Base-by-base conservation (phyloP, 1,284 basidiomycete species). In the Rhizoctonia solani region DNA sequence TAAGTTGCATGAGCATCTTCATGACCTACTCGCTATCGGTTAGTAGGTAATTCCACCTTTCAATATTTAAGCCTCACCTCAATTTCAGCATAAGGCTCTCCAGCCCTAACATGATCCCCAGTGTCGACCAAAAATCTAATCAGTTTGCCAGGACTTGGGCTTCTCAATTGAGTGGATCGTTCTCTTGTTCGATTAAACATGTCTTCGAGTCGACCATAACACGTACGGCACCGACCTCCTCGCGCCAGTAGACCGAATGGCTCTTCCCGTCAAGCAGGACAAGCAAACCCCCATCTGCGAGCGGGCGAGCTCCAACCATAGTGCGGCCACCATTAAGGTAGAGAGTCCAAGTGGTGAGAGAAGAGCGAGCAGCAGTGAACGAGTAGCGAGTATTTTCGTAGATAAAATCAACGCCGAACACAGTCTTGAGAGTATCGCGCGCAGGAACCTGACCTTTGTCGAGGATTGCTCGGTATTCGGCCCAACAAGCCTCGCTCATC, bases 1-100 rank as follows among this genome's bases (percentile, higher is more conserved):
- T 88, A 68, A 99, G 87, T 14, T 94, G 93, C 95, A 98, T 96
- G 79, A 95, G 95, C 95, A 98, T 98, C 82, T 98, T 98, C 95
- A 97, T 97, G 73, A 97, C 95, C 89, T 91, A 70, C 21, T 54
- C 54, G 34, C 70, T 73, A 74, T 73, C 72, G 71, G 68, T 68
- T 67, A 66, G 59, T 13, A 44, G 25, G 53, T 2, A 52, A 11
- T 21, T 27, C 25, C 2, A 19, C 13, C 25, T 23, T 19, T 9
- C 25, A 25, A 30, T 8, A 53, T 34, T 50, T 32, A 56, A 44
- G 30, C 72, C 81, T 65, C 72, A 90, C 90, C 85, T 99, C 97
- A 66, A 99, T 98, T 78, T 99, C 97, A 66, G 97, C 97, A 76
- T 98, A 99, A 68, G 93, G 88, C 73, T 98, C 94, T 34, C 97